Evolutionary conservation across 139 green algal genomes (phyloP).

Genomic region (Micromonas pusilla): DNA sequence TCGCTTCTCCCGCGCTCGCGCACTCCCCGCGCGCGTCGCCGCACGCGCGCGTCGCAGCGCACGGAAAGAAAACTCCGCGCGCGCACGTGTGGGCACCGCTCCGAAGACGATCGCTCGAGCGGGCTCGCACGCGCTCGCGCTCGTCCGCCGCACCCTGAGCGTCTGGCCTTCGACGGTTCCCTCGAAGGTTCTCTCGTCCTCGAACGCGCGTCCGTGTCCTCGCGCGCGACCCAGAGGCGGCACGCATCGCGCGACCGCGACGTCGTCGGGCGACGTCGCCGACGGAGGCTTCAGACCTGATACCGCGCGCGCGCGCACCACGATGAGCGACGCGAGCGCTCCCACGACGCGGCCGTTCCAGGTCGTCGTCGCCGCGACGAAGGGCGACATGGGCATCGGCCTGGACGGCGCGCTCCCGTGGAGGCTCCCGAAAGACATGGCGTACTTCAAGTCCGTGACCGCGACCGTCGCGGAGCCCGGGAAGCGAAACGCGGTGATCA

Average conservation of each 20-base stretch:
- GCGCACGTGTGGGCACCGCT: too few relatives aligned
- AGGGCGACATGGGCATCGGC: conserved; percentile 64
- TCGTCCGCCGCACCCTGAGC: not conserved
- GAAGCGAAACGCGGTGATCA: conserved; percentile 91
- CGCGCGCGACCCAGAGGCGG: too few relatives aligned
- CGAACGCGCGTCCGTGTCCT: not conserved
- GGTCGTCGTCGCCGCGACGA: conserved; percentile 76
- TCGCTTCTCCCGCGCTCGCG: too few relatives aligned
- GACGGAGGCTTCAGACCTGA: too few relatives aligned
- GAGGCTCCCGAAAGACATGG: conserved; percentile 76
- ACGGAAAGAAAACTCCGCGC: too few relatives aligned
- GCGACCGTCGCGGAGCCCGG: conserved; percentile 40
- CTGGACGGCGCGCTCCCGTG: conserved; percentile 59
- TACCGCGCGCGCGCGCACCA: too few relatives aligned
- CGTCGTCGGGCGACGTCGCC: too few relatives aligned
- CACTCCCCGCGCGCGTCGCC: too few relatives aligned
- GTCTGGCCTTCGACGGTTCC: not conserved
- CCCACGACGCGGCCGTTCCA: conserved; percentile 50
- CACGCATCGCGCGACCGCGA: too few relatives aligned
- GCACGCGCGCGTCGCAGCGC: too few relatives aligned
- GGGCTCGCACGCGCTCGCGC: not conserved
- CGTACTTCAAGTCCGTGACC: conserved; percentile 85
- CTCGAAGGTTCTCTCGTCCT: not conserved
- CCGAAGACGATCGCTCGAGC: not conserved
- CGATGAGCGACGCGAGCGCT: not conserved